Conservation (phyloP, 441 rosid genomes). For the Erysimum cheiri region DNA sequence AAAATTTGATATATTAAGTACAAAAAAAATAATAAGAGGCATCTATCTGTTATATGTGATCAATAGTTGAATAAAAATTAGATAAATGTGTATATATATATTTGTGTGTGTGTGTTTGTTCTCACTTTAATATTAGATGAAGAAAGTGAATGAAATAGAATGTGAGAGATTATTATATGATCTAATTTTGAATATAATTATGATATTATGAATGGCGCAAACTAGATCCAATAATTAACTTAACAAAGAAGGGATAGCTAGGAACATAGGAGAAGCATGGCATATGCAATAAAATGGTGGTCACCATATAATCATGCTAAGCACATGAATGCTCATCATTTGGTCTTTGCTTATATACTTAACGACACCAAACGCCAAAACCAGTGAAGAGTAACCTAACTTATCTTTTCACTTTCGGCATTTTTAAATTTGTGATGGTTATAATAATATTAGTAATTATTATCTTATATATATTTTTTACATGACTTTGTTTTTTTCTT, state of each 20-base stretch:
- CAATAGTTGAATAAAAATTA: too few relatives aligned
- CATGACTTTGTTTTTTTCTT: constrained; percentile 4
- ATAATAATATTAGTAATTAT: constrained; percentile 11
- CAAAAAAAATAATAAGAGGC: background rate
- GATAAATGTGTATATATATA: too few relatives aligned
- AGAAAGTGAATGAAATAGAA: too few relatives aligned
- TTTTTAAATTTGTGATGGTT: constrained; percentile 4
- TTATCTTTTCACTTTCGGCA: constrained; percentile 34
- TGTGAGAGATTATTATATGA: too few relatives aligned
- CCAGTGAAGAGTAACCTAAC: constrained; percentile 13
- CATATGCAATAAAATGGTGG: constrained; percentile 40
- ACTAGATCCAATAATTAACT: constrained; percentile 2
- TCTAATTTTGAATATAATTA: too few relatives aligned
- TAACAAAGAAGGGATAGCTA: constrained; percentile 1
- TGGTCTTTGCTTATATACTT: constrained; percentile 42
- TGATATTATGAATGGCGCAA: background rate
- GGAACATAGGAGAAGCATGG: constrained; percentile 30
- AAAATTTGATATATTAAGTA: background rate
- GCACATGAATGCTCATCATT: constrained; percentile 45
- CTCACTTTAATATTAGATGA: too few relatives aligned
- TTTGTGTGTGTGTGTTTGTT: too few relatives aligned
- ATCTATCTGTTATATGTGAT: background rate
- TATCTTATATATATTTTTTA: background rate
- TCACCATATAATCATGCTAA: constrained; percentile 38
- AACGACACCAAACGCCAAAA: constrained; percentile 38